A percentile compares a stretch with the other conserved stretches of the same genome.
phyloP scores from a whole-genome alignment of 1,284 basidiomycete species.

The Heliocybe sulcata region DNA sequence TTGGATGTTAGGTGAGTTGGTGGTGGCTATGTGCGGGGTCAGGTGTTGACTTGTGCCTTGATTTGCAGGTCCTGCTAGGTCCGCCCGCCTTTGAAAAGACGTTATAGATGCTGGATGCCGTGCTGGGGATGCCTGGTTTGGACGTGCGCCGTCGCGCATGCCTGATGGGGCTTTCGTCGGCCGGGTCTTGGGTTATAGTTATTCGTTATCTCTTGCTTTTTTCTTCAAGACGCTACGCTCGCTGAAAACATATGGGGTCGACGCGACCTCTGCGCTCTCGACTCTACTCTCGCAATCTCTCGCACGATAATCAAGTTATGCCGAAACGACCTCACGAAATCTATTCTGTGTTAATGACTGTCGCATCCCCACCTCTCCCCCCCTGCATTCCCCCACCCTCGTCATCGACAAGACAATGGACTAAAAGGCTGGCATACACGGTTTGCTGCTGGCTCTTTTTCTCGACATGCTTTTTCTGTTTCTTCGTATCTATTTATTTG shows the following conservation, averaged over 20 bases:
- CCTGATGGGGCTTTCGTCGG: not conserved
- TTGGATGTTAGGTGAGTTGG: not conserved
- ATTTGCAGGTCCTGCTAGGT: not conserved
- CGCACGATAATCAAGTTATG: no score
- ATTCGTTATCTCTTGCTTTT: not conserved
- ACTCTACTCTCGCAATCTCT: no score
- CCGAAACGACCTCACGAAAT: no score
- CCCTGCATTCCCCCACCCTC: no score
- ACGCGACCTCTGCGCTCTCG: no score
- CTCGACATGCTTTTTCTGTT: no score
- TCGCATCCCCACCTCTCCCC: no score
- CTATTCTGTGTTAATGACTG: no score
- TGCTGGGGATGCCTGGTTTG: not conserved
- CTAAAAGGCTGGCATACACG: no score
- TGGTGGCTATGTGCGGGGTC: not conserved
- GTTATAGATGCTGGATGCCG: not conserved
- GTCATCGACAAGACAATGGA: no score
- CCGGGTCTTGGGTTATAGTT: slow-evolving; percentile 1
- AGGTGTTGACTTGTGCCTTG: not conserved
- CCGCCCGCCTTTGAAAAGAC: not conserved
- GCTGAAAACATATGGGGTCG: not conserved
- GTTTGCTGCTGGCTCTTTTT: no score
- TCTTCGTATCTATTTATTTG: no score
- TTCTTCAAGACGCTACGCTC: not conserved
- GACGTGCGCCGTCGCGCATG: not conserved